Conservation (phyloP, 2,329 filamentous ascomycete genomes). For the Fusarium zealandicum region DNA sequence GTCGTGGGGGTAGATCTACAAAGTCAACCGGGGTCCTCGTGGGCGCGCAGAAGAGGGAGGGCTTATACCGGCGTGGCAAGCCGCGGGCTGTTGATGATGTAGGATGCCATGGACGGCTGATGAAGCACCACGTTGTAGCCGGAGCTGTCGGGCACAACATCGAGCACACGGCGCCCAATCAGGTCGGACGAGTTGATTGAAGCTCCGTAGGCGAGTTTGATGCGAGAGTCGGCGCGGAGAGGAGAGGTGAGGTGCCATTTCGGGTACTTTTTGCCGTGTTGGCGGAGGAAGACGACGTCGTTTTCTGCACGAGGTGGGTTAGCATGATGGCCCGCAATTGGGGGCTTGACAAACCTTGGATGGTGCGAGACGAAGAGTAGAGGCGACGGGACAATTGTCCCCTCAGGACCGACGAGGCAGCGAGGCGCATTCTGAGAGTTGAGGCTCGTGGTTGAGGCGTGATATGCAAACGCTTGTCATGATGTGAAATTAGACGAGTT, state of each 20-base stretch:
- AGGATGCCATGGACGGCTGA: conserved; percentile 75
- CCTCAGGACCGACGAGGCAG: conserved; percentile 1
- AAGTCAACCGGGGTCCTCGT: neutral
- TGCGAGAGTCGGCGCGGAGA: conserved; percentile 42
- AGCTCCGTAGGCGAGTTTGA: conserved; percentile 55
- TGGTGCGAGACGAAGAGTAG: conserved; percentile 40
- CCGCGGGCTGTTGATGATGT: conserved; percentile 71
- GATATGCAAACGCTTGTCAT: conserved; percentile 10
- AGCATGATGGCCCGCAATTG: conserved; percentile 13
- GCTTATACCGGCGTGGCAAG: conserved; percentile 71
- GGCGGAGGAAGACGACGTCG: conserved; percentile 51
- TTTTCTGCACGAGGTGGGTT: conserved; percentile 43
- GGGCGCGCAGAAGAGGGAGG: neutral
- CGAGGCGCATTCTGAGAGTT: conserved; percentile 26
- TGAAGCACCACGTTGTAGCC: conserved; percentile 62
- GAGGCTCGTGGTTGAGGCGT: conserved; percentile 1
- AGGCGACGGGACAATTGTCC: conserved; percentile 11
- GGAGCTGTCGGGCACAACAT: conserved; percentile 62
- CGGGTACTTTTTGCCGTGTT: conserved; percentile 46
- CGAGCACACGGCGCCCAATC: conserved; percentile 68
- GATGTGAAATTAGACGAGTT: conserved; percentile 26
- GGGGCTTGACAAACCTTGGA: conserved; percentile 37
- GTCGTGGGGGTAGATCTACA: conserved; percentile 70
- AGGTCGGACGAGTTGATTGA: conserved; percentile 61
- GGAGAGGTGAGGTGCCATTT: conserved; percentile 51